These are phyloP conservation scores for Metschnikowia sp. DNA, from an alignment of 805 yeast genomes.

Conservation along the genomic window DNA sequence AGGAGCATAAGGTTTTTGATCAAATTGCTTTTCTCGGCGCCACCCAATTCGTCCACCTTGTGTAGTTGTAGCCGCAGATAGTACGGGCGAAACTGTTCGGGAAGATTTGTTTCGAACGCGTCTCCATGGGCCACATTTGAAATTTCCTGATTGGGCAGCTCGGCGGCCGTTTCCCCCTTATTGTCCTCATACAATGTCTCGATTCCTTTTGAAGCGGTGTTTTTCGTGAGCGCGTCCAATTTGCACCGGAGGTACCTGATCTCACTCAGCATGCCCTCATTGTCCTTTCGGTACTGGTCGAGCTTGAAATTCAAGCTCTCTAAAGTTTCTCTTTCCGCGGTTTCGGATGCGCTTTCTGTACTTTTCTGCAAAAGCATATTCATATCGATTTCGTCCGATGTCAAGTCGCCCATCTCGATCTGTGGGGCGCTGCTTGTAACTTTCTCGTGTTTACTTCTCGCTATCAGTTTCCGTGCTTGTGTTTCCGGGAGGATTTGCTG, in stretches of 20 bases:
- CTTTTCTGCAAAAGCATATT: neutral
- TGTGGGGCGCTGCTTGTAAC: constrained; percentile 2
- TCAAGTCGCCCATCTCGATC: constrained; percentile 13
- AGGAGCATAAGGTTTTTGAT: constrained; percentile 35
- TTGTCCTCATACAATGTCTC: neutral
- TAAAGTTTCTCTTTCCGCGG: neutral
- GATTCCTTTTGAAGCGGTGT: too few relatives aligned
- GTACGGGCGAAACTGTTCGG: constrained; percentile 21
- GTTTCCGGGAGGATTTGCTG: constrained; percentile 2
- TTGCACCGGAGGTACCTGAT: constrained; percentile 10
- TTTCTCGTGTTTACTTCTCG: neutral
- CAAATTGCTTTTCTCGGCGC: constrained; percentile 27
- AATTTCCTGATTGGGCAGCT: neutral
- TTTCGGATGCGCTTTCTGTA: neutral
- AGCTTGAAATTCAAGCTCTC: constrained; percentile 7
- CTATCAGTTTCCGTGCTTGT: neutral
- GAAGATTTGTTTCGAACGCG: constrained; percentile 15
- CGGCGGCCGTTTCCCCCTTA: neutral
- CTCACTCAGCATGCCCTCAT: constrained; percentile 18
- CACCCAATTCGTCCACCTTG: constrained; percentile 29
- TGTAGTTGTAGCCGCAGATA: constrained; percentile 26
- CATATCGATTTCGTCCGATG: constrained; percentile 14
- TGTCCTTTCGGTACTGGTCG: constrained; percentile 15
- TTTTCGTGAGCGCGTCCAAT: constrained; percentile 1
- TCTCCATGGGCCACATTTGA: constrained; percentile 1